Evolutionary conservation across 2,329 filamentous ascomycete species (phyloP), one percentile per base, ranked within the genome.

Genomic region (Botryotinia calthae): DNA sequence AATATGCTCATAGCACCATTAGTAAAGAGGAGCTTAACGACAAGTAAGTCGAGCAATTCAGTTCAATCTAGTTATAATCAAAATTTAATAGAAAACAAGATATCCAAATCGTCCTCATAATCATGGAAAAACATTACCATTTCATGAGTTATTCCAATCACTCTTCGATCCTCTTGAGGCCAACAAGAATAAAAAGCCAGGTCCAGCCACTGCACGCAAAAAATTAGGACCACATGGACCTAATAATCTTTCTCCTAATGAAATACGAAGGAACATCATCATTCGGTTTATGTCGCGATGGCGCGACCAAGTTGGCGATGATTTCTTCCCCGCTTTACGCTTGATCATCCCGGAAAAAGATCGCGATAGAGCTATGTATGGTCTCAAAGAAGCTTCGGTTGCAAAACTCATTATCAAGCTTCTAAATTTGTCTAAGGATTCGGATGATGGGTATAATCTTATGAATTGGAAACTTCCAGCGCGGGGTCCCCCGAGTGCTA

Each of bases 331-430:
- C 0, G 95, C 94, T 2, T 88, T 99, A 82, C 90, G 96, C 31
- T 87, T 99, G 64, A 97, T 98, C 73, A 86, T 98, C 5, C 95
- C 95, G 0, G 94, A 97, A 79, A 97, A 97, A 80, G 96, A 99
- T 80, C 89, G 94, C 56, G 94, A 98, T 79, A 89, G 96, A 65
- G 92, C 92, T 28, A 94, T 97, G 85, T 99, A 98, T 79, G 94
- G 95, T 0, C 85, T 99, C 58, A 98, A 98, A 80, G 96, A 99
- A 84, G 95, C 92, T 80, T 89, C 91, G 8, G 94, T 99, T 74
- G 95, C 91, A 16, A 97, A 94, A 80, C 84, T 98, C 31, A 85
- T 98, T n/a, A 93, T 98, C 73, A 95, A 94, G 80, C 87, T 97
- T 56, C 91, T 97, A 86, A 95, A 95, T 80, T 97, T 99, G 78